A percentile compares a stretch with the other conserved stretches of the same genome.
Conservation (phyloP, 176 grass and related monocot genomes). For the Metroxylon sagu region DNA sequence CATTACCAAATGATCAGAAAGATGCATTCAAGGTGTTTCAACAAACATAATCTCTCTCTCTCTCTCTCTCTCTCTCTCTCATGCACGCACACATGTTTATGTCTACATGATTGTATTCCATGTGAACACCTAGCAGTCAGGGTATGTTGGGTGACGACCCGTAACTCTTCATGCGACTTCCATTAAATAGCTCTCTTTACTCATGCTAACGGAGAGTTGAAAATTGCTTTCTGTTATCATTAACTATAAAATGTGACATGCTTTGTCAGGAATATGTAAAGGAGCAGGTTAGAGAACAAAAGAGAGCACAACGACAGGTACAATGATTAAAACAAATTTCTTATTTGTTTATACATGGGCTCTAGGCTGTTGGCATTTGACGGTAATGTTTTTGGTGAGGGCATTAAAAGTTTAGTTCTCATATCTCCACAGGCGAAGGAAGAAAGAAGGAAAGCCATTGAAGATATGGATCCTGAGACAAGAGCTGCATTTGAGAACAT, state of each 20-base stretch:
- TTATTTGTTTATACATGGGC: background rate
- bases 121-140: too few relatives aligned
- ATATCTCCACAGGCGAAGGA: constrained; percentile 58
- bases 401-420: constrained; percentile 5
- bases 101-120: too few relatives aligned
- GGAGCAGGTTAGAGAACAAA: constrained; percentile 72
- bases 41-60: background rate
- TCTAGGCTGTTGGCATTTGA: too few relatives aligned
- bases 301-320: constrained; percentile 62
- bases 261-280: constrained; percentile 64
- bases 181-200: background rate
- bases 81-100: too few relatives aligned
- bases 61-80: too few relatives aligned
- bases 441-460: constrained; percentile 74
- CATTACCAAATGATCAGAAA: constrained; percentile 64
- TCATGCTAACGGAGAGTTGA: background rate
- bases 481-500: constrained; percentile 67
- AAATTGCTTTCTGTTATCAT: background rate
- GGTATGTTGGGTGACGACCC: too few relatives aligned
- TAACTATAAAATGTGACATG: constrained; percentile 8
- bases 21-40: constrained; percentile 64
- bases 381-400: too few relatives aligned
- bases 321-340: constrained; percentile 1
- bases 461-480: constrained; percentile 60
- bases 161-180: too few relatives aligned